phyloP scores from a whole-genome alignment of 176 grass and related monocot genomes.

The Juncus effusus region DNA sequence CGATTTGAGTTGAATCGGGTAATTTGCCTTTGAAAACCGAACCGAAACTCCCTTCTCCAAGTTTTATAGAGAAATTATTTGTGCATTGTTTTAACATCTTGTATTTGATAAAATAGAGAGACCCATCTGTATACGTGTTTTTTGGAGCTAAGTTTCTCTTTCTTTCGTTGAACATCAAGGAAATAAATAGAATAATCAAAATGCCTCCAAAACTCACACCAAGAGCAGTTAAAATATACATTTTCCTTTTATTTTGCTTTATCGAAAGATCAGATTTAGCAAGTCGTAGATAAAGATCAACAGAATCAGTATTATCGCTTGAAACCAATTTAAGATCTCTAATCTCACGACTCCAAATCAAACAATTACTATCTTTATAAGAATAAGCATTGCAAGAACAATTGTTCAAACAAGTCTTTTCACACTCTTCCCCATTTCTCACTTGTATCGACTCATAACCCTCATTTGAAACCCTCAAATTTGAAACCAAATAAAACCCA shows the following conservation, averaged over 20 bases:
- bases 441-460: neutral
- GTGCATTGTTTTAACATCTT: conserved; percentile 24
- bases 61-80: conserved; percentile 33
- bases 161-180: conserved; percentile 1
- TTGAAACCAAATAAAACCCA: conserved; percentile 35
- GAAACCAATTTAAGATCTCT: conserved; percentile 25
- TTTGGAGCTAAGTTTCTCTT: conserved; percentile 4
- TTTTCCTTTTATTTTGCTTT: neutral
- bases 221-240: neutral
- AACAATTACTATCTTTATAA: conserved; percentile 10
- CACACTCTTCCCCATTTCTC: conserved; percentile 16
- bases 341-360: conserved; percentile 24
- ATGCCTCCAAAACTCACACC: neutral
- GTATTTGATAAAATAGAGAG: conserved; percentile 26
- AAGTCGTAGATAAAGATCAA: conserved; percentile 27
- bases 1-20: conserved; percentile 23
- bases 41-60: conserved; percentile 41
- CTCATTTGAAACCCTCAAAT: conserved; percentile 36
- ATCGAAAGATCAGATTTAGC: conserved; percentile 25
- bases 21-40: conserved; percentile 40
- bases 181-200: conserved; percentile 26
- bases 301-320: neutral
- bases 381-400: conserved; percentile 41
- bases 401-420: conserved; percentile 43
- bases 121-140: conserved; percentile 9